Evolutionary conservation across 148 eudicot species (phyloP).

Genomic region (Silene conica): DNA sequence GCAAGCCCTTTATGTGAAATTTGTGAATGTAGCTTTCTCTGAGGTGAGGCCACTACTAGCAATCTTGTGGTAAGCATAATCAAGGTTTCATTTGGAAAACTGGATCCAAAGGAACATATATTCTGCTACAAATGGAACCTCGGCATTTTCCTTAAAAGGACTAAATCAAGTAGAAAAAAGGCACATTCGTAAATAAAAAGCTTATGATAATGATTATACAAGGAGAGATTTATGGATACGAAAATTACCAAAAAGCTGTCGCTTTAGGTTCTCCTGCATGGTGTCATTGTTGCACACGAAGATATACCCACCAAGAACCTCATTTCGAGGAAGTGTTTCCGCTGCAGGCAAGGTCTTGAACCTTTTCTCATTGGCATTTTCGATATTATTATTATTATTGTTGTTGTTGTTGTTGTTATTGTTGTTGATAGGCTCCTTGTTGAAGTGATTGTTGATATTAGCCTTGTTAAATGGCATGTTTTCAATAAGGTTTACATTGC

Average conservation of each 20-base stretch:
- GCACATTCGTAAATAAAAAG: too few relatives aligned
- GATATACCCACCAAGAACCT: slow-evolving; percentile 96
- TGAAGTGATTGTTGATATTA: slow-evolving; percentile 31
- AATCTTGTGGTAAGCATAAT: too few relatives aligned
- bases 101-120: too few relatives aligned
- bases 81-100: too few relatives aligned
- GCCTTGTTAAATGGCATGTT: slow-evolving; percentile 56
- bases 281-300: slow-evolving; percentile 89
- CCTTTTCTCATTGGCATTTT: slow-evolving; percentile 65
- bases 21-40: too few relatives aligned
- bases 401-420: slow-evolving; percentile 27
- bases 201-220: not conserved
- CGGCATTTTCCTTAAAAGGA: too few relatives aligned
- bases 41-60: too few relatives aligned
- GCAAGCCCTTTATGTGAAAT: too few relatives aligned
- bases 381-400: slow-evolving; percentile 38
- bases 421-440: slow-evolving; percentile 48
- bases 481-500: slow-evolving; percentile 40
- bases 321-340: slow-evolving; percentile 89
- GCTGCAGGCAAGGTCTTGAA: slow-evolving; percentile 97
- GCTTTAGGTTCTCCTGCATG: slow-evolving; percentile 75
- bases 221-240: not conserved
- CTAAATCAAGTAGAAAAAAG: too few relatives aligned
- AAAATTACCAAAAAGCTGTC: slow-evolving; percentile 79
- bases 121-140: too few relatives aligned